Evolutionary conservation across 331 rosid genomes (phyloP).

Genomic region (Malus hybrid): DNA sequence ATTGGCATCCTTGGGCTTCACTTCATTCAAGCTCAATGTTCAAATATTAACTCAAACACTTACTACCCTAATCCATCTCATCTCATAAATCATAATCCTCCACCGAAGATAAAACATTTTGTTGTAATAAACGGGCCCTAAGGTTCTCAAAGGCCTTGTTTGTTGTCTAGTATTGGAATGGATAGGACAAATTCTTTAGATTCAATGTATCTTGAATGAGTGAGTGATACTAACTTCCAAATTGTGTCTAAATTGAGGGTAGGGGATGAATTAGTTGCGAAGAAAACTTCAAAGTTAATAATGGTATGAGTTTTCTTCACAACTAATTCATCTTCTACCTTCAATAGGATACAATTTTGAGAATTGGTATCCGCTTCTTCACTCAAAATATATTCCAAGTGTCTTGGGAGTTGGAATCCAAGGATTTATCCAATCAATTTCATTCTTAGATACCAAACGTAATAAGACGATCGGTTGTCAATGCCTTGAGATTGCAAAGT

Average conservation of each 20-base stretch:
- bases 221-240: neutral
- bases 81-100: no score
- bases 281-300: no score
- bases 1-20: no score
- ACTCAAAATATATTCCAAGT: no score
- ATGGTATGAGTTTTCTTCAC: neutral
- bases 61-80: no score
- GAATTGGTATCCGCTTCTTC: neutral
- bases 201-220: neutral
- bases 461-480: conserved; percentile 25
- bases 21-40: no score
- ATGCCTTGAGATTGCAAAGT: conserved; percentile 54
- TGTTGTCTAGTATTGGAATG: neutral
- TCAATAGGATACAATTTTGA: neutral
- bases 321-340: no score
- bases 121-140: no score
- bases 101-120: no score
- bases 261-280: neutral
- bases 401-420: neutral
- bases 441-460: no score
- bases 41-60: no score
- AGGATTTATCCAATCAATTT: no score
- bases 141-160: neutral
- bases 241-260: neutral
- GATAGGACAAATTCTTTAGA: neutral